Base-by-base conservation (phyloP, 2,329 filamentous ascomycete species). In the Helminthosporium solani region DNA sequence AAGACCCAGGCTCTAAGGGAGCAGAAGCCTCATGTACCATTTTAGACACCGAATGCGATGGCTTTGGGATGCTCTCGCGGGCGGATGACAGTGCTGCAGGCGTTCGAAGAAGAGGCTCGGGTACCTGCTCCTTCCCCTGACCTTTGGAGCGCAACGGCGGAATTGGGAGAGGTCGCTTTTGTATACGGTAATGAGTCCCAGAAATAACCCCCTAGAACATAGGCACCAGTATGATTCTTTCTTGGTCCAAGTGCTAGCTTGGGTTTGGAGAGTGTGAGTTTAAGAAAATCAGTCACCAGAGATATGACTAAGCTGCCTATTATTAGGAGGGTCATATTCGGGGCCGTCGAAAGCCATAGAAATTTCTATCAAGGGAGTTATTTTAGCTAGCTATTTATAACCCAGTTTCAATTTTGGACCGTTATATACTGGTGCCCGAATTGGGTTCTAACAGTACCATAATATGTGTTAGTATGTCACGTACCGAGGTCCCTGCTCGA, bases 1-100 rank as follows among this genome's bases (percentile, higher is more conserved):
- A 45, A 45, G 42, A 21, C 42, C 35, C 19, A 45, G 42, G 35
- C 34, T 45, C 36, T 45, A 45, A 45, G 36, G 42, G 36, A 45
- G 42, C 36, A 33, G 16, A 45, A 45, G 42, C 42, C 42, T 45
- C 20, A 40, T 45, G 31, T 45, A 45, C 42, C 18, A 45, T 45
- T 45, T 40, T 45, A 40, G 42, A 45, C 23, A 33, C 21, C 19
- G 27, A 45, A 45, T 23, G 42, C 42, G 36, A 45, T n/a, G 36
- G 42, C 42, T 45, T 45, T 21, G 20, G 42, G 42, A 45, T 45
- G 34, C 34, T 44, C 41, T 44, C 34, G 23, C 15, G 23, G 34
- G 41, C 30, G 40, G 35, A 36, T 16, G 33, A 36, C 33, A 30
- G 40, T 36, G 33, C 40, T 35, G 40, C 40, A 43, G 33, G 40